phyloP scores from a whole-genome alignment of 371 early-diverging fungal species.

The Apophysomyces elegans region DNA sequence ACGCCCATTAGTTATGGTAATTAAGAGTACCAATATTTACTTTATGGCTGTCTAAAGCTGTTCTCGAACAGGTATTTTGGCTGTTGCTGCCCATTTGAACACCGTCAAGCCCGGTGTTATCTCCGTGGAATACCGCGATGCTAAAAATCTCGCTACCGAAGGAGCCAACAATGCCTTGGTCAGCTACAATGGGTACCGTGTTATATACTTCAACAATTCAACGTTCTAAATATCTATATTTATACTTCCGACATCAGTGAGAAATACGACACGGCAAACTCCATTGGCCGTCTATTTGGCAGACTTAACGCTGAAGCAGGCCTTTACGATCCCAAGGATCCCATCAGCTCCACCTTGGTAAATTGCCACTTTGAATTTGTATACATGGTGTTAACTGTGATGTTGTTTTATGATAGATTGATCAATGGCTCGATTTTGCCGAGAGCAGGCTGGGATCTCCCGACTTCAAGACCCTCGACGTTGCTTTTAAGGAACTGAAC shows the following conservation, averaged over 20 bases:
- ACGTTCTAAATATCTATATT: background rate
- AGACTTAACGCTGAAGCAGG: conserved; percentile 44
- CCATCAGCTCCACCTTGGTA: conserved; percentile 51
- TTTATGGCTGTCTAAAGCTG: background rate
- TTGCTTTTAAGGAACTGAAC: conserved; percentile 71
- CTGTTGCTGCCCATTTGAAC: conserved; percentile 45
- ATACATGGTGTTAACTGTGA: background rate
- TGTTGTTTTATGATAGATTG: conserved; percentile 39
- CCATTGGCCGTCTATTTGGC: conserved; percentile 47
- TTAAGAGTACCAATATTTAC: background rate
- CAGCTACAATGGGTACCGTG: conserved; percentile 42
- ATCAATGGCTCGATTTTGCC: conserved; percentile 71
- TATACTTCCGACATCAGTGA: conserved; percentile 27
- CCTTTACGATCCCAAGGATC: conserved; percentile 43
- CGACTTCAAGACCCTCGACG: conserved; percentile 77
- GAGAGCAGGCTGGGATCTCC: conserved; percentile 58
- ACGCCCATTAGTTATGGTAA: conserved; percentile 43
- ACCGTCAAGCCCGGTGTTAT: conserved; percentile 43
- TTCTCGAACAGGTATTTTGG: conserved; percentile 34
- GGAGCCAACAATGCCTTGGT: conserved; percentile 39
- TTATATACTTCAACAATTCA: background rate
- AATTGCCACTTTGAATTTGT: background rate
- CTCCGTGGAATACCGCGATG: conserved; percentile 44
- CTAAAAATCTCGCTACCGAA: conserved; percentile 40
- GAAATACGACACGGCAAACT: conserved; percentile 46